phyloP scores from a whole-genome alignment of 306 rosid species.

The Trifolium repens region DNA sequence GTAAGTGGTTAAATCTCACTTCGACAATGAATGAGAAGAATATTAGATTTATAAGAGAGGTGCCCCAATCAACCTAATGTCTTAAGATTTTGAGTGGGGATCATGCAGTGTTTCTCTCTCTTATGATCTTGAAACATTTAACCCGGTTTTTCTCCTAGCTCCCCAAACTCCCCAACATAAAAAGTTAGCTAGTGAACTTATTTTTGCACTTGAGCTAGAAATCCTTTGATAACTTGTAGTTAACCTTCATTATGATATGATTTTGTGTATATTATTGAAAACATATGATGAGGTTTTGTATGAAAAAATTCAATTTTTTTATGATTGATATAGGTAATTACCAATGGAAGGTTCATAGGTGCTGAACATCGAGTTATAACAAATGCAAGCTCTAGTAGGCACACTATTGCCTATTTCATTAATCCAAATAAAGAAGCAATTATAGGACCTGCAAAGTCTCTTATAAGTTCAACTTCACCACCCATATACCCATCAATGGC shows the following conservation, averaged over 20 bases:
- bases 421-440: constrained; percentile 55
- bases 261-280: too few species aligned
- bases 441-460: constrained; percentile 59
- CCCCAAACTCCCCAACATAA: too few species aligned
- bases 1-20: too few species aligned
- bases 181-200: neutral
- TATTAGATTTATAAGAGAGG: too few species aligned
- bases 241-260: too few species aligned
- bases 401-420: constrained; percentile 54
- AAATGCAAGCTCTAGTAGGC: constrained; percentile 49
- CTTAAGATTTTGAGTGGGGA: too few species aligned
- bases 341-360: constrained; percentile 63
- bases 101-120: too few species aligned
- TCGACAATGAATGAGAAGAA: too few species aligned
- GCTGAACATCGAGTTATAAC: constrained; percentile 70
- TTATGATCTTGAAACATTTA: too few species aligned
- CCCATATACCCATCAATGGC: constrained; percentile 52
- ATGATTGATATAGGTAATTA: constrained; percentile 48
- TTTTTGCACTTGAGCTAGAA: neutral
- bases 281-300: neutral
- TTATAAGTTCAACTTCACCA: constrained; percentile 46
- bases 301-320: neutral
- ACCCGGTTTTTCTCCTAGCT: too few species aligned
- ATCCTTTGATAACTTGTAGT: neutral
- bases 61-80: too few species aligned